Conservation (phyloP, 2,329 filamentous ascomycete species). For the Gyromitra esculenta region DNA sequence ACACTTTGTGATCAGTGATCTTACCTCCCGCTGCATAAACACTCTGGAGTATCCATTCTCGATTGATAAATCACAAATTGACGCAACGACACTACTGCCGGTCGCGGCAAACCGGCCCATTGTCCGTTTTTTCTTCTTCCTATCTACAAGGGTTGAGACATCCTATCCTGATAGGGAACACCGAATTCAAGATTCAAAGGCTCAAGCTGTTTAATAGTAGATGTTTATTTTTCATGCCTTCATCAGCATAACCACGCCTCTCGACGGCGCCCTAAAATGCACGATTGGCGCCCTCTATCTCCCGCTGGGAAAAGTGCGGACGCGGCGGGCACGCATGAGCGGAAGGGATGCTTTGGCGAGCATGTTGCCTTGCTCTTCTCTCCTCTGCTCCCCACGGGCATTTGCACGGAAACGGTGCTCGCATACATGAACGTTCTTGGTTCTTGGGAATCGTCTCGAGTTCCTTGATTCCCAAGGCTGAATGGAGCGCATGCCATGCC, state of each 20-base stretch:
- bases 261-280: background rate
- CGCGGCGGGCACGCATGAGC: background rate
- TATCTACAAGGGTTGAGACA: background rate
- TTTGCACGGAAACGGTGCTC: conserved; percentile 18
- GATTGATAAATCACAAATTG: conserved; percentile 16
- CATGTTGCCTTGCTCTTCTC: too few relatives aligned
- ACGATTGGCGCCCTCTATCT: background rate
- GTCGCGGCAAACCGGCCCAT: conserved; percentile 11
- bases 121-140: background rate
- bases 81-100: background rate
- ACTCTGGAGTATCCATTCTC: background rate
- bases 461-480: conserved; percentile 6
- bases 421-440: conserved; percentile 14
- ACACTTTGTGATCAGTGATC: conserved; percentile 24
- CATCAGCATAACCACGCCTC: background rate
- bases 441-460: conserved; percentile 24
- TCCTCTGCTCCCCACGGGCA: conserved; percentile 12
- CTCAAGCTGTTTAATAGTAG: background rate
- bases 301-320: background rate
- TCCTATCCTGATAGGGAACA: background rate
- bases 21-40: background rate
- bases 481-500: conserved; percentile 28
- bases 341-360: conserved; percentile 15
- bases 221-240: background rate
- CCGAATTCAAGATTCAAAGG: background rate